Evolutionary conservation across 164 flowering plant genomes (phyloP).

Genomic region (Umbellularia californica): DNA sequence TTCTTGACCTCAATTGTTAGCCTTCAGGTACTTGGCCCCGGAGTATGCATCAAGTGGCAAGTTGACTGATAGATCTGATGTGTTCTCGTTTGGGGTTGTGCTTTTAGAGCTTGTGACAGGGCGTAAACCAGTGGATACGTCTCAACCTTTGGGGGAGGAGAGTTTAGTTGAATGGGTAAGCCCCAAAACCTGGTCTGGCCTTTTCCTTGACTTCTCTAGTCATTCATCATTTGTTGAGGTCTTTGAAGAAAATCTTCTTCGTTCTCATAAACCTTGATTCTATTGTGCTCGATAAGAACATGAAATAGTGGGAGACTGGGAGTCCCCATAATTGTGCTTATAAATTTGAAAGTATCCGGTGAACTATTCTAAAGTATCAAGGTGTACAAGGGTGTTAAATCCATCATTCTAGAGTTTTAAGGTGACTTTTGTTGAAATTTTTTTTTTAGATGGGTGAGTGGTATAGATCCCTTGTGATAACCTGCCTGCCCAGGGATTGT

Average conservation of each 20-base stretch:
- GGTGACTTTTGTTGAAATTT: too few relatives aligned
- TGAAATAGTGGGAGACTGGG: too few relatives aligned
- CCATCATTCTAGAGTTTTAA: too few relatives aligned
- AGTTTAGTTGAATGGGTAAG: slow-evolving; percentile 84
- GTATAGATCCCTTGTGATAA: too few relatives aligned
- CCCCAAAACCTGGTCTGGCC: not conserved
- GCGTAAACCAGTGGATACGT: slow-evolving; percentile 57
- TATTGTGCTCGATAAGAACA: too few relatives aligned
- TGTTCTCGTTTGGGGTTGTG: slow-evolving; percentile 78
- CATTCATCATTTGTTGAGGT: not conserved
- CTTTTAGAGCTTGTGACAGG: slow-evolving; percentile 78
- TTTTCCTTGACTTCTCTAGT: not conserved
- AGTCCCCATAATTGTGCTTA: too few relatives aligned
- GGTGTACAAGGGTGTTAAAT: too few relatives aligned
- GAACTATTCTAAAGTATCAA: too few relatives aligned
- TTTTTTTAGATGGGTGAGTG: too few relatives aligned
- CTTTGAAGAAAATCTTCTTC: not conserved
- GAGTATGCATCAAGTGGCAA: slow-evolving; percentile 87
- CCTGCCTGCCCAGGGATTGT: too few relatives aligned
- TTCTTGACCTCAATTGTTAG: slow-evolving; percentile 4
- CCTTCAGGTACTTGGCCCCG: slow-evolving; percentile 76
- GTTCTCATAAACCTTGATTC: too few relatives aligned
- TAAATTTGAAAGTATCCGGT: too few relatives aligned
- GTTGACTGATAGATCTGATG: slow-evolving; percentile 80
- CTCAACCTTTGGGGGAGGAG: slow-evolving; percentile 62